A percentile compares a stretch with the other conserved stretches of the same genome.
Conservation (phyloP, 2,329 filamentous ascomycete genomes). For the Plectosphaerella sp. region DNA sequence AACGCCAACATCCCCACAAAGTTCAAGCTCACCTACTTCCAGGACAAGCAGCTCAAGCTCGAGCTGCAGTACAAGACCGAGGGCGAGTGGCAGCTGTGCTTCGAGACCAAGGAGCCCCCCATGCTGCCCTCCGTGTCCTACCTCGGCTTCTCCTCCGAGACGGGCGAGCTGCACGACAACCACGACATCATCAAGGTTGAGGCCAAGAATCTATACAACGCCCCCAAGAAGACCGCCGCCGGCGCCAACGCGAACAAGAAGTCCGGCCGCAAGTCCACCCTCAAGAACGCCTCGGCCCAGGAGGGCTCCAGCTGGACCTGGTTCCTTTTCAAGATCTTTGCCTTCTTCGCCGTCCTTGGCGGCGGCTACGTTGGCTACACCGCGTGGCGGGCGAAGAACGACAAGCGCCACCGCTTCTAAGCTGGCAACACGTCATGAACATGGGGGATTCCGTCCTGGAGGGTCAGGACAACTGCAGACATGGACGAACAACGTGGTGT, state of each 20-base stretch:
- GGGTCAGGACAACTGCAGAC: too few species aligned
- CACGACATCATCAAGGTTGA: constrained; percentile 90
- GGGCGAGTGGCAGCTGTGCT: constrained; percentile 85
- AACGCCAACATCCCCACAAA: constrained; percentile 77
- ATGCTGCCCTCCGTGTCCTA: constrained; percentile 76
- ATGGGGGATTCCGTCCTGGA: too few species aligned
- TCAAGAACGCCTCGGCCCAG: constrained; percentile 30
- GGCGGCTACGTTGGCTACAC: constrained; percentile 85
- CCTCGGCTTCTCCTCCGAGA: constrained; percentile 80
- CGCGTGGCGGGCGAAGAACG: constrained; percentile 66
- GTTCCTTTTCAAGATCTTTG: constrained; percentile 74
- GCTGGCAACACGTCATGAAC: not conserved
- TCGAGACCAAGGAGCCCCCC: constrained; percentile 66
- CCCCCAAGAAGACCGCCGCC: constrained; percentile 37
- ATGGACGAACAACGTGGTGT: not conserved
- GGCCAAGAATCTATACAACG: constrained; percentile 82
- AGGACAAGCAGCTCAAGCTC: constrained; percentile 85
- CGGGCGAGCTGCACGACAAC: constrained; percentile 93
- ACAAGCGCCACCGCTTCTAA: constrained; percentile 56
- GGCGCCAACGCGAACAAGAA: constrained; percentile 23
- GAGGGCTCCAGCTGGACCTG: constrained; percentile 52
- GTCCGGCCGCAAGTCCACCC: constrained; percentile 27
- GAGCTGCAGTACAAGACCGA: constrained; percentile 93
- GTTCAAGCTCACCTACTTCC: constrained; percentile 88
- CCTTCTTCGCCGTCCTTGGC: constrained; percentile 66